phyloP scores from a whole-genome alignment of 495 filamentous ascomycete genomes.

The Hamigera avellanea region DNA sequence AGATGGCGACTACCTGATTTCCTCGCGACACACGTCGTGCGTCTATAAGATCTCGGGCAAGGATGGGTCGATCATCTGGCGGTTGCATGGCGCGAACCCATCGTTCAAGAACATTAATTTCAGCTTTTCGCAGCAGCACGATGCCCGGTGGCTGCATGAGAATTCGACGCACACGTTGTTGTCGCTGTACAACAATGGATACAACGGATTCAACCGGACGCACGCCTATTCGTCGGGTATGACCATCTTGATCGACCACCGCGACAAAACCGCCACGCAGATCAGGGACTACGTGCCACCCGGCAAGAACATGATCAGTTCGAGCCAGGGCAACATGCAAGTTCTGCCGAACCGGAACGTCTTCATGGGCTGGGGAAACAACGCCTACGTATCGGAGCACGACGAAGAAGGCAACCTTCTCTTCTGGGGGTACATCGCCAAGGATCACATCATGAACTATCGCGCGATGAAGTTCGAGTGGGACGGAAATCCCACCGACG shows the following conservation, averaged over 20 bases:
- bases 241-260: constrained; percentile 44
- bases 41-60: constrained; percentile 50
- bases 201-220: constrained; percentile 37
- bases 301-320: constrained; percentile 34
- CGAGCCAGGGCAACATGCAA: constrained; percentile 52
- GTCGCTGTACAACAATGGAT: constrained; percentile 47
- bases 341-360: constrained; percentile 42
- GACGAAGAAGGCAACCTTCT: constrained; percentile 40
- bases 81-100: constrained; percentile 38
- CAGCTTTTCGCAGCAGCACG: constrained; percentile 51
- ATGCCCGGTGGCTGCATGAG: constrained; percentile 45
- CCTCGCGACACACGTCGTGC: constrained; percentile 44
- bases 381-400: constrained; percentile 47
- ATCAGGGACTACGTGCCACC: constrained; percentile 30
- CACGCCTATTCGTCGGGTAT: constrained; percentile 42
- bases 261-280: constrained; percentile 36
- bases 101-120: constrained; percentile 38
- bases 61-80: constrained; percentile 47
- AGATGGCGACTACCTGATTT: constrained; percentile 48
- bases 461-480: constrained; percentile 34
- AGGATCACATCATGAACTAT: constrained; percentile 31
- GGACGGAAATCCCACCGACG: constrained; percentile 31
- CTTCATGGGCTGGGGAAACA: constrained; percentile 51
- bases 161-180: constrained; percentile 37
- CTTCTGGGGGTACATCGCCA: constrained; percentile 31